phyloP scores from a whole-genome alignment of 1,139 yeast species.

The Zygoascus meyerae region DNA sequence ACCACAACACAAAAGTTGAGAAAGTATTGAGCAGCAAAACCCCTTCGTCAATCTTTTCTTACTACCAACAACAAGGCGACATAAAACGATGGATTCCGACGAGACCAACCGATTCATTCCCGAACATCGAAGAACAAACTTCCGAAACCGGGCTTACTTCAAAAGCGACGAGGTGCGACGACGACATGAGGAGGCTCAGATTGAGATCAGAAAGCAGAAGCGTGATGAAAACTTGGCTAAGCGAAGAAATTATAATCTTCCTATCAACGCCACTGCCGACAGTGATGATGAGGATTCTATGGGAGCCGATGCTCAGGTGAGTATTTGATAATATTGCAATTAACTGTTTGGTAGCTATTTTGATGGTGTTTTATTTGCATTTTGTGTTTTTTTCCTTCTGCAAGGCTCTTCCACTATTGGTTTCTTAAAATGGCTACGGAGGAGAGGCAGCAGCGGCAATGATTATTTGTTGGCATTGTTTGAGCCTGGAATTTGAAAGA shows the following conservation, averaged over 20 bases:
- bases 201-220: slow-evolving; percentile 92
- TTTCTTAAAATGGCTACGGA: too few species aligned
- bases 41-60: slow-evolving; percentile 4
- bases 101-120: slow-evolving; percentile 86
- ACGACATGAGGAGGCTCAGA: slow-evolving; percentile 96
- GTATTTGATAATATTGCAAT: slow-evolving; percentile 7
- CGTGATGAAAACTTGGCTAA: slow-evolving; percentile 92
- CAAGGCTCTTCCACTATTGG: too few species aligned
- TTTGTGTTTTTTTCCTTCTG: too few species aligned
- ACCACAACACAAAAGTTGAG: too few species aligned
- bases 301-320: slow-evolving; percentile 21
- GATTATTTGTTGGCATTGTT: too few species aligned
- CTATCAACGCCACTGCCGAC: slow-evolving; percentile 33
- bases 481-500: too few species aligned
- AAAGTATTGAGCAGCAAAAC: neutral
- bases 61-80: slow-evolving; percentile 1
- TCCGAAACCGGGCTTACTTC: slow-evolving; percentile 91
- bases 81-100: slow-evolving; percentile 59
- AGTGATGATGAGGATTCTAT: slow-evolving; percentile 41
- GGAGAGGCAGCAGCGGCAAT: too few species aligned
- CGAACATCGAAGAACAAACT: slow-evolving; percentile 94
- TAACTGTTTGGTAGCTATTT: too few species aligned
- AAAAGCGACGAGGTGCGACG: slow-evolving; percentile 95
- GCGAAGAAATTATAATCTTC: slow-evolving; percentile 67
- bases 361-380: too few species aligned